A percentile compares a stretch with the other conserved stretches of the same genome.
These are phyloP conservation scores for Trichoderma parareesei DNA, from an alignment of 495 filamentous ascomycete genomes.

Conservation along the genomic window DNA sequence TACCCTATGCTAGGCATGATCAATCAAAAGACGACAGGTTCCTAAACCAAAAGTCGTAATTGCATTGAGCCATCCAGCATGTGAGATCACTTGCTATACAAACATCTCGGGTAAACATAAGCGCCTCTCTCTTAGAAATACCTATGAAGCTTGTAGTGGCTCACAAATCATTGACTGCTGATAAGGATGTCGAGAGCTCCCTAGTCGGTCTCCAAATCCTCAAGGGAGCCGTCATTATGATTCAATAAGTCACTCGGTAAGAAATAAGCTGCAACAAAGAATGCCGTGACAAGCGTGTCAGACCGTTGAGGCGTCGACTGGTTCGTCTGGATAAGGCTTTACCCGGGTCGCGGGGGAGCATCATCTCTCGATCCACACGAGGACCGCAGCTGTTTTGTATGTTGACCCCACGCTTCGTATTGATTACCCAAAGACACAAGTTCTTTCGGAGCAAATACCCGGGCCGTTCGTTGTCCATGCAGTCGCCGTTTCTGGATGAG, in stretches of 20 bases:
- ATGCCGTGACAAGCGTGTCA: neutral
- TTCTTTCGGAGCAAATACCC: too few relatives aligned
- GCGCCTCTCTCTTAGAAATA: neutral
- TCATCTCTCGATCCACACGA: neutral
- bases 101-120: neutral
- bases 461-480: neutral
- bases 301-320: neutral
- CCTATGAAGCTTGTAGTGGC: neutral
- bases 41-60: neutral
- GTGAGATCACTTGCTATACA: neutral
- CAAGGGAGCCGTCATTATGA: neutral
- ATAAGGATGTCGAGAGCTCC: neutral
- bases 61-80: neutral
- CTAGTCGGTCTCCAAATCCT: too few relatives aligned
- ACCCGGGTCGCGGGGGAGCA: neutral
- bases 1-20: too few relatives aligned
- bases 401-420: too few relatives aligned
- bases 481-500: neutral
- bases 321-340: conserved; percentile 1
- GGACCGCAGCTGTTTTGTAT: neutral
- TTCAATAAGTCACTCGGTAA: neutral
- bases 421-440: too few relatives aligned
- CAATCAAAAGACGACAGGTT: too few relatives aligned
- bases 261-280: too few relatives aligned
- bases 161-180: neutral